phyloP scores from a whole-genome alignment of 495 filamentous ascomycete genomes.

The Xylaria intraflava region DNA sequence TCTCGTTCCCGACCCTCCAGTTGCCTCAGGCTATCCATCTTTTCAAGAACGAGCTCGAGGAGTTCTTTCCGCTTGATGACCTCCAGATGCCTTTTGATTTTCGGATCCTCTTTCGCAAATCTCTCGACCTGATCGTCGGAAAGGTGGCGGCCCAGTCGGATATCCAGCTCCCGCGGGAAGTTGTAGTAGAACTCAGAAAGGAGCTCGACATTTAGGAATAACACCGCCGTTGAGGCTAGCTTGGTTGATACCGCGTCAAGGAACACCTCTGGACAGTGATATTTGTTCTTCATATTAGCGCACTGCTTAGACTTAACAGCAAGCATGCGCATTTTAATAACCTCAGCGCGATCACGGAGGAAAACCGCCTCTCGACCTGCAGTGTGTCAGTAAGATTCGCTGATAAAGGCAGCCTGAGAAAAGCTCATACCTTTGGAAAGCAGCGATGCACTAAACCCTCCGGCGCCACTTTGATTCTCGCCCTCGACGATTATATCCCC shows the following conservation, averaged over 20 bases:
- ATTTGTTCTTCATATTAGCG: conserved; percentile 73
- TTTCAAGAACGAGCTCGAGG: conserved; percentile 82
- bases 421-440: conserved; percentile 62
- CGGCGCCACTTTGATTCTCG: conserved; percentile 74
- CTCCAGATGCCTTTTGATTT: conserved; percentile 81
- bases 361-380: conserved; percentile 86
- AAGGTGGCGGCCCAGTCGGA: conserved; percentile 75
- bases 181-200: conserved; percentile 95
- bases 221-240: conserved; percentile 85
- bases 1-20: conserved; percentile 51
- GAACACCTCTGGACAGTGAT: conserved; percentile 95
- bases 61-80: conserved; percentile 87
- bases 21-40: conserved; percentile 82
- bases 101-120: conserved; percentile 89
- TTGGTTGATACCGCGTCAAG: conserved; percentile 95
- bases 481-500: conserved; percentile 80
- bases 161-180: conserved; percentile 88
- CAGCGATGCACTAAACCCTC: conserved; percentile 81
- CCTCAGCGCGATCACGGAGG: conserved; percentile 79
- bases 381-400: conserved; percentile 14
- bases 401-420: neutral
- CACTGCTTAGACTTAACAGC: conserved; percentile 87
- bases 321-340: conserved; percentile 81
- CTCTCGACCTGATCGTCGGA: conserved; percentile 72
- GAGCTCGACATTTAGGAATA: conserved; percentile 97